Evolutionary conservation across 306 rosid genomes (phyloP), one percentile per base, ranked within the genome.

Genomic region (Mimosa pudica): DNA sequence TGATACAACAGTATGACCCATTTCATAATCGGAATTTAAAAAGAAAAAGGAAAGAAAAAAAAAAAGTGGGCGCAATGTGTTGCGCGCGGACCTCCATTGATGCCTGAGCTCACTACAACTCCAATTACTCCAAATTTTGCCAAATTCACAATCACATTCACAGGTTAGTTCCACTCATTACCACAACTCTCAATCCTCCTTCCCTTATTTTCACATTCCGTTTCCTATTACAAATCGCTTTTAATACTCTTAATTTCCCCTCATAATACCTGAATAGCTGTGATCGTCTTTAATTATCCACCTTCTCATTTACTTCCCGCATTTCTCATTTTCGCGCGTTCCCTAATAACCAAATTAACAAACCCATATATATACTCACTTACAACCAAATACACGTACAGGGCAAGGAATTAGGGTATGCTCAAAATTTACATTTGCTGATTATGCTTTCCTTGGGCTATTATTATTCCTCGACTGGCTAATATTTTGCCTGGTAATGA

Each of bases 131-230:
- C 64, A 7, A 58, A 58, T 8, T 24, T 24, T 24, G 30, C 30
- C 30, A 24, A 24, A 24, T 24, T 24, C 30, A 24, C 30, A 24
- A 24, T 24, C 30, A 24, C 30, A 24, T 46, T 17, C 42, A 35
- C 77, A 38, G 65, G 77, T 73, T 11, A n/a, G 55, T 55, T 73
- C 18, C 12, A 73, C 65, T 73, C 77, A 36, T 36, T 35, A 73
- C 77, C 2, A 45, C 48, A 17, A 52, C 41, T 72, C 18, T 10
- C 6, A 35, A 35, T 54, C n/a, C 10, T 55, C 62, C 62, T 35
- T 51, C 14, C 8, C 46, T 51, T 71, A 67, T 14, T 71, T 12
- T 14, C 32, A 12, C 24, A 47, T 42, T 30, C 4, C 11, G 47
- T 6, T 8, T 70, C 14, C 5, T 42, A 42, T 42, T 7, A 67